These are phyloP conservation scores for Picea glauca DNA, from an alignment of 75 land plant species.

Conservation along the genomic window DNA sequence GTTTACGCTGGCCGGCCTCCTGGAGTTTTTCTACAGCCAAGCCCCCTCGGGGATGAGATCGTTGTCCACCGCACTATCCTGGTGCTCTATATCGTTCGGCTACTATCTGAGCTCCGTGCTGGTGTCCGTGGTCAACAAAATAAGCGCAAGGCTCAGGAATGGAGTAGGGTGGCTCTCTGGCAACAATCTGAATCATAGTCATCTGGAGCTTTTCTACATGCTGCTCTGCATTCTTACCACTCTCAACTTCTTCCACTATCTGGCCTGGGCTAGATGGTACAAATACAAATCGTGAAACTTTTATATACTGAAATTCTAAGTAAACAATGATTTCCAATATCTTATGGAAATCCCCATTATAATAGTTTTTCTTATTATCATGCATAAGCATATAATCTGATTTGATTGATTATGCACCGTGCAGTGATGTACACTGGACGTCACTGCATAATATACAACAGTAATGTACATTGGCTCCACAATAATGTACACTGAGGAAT, in stretches of 20 bases:
- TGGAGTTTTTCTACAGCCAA: constrained; percentile 96
- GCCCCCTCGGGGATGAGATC: constrained; percentile 77
- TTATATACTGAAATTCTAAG: no score
- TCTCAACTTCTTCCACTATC: constrained; percentile 53
- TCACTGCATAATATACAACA: no score
- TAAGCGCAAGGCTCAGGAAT: constrained; percentile 27
- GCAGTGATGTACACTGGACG: no score
- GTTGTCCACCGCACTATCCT: constrained; percentile 72
- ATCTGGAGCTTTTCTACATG: constrained; percentile 83
- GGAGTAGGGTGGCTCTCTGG: constrained; percentile 63
- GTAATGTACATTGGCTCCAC: no score
- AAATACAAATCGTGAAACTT: constrained; percentile 32
- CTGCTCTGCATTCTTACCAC: constrained; percentile 56
- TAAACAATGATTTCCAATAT: no score
- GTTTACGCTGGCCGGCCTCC: constrained; percentile 69
- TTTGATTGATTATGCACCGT: no score
- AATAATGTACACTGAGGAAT: no score
- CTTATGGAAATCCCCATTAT: no score
- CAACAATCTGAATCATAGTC: constrained; percentile 54
- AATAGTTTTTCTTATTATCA: no score
- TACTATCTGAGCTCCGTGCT: constrained; percentile 84
- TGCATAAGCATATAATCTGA: no score
- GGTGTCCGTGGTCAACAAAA: constrained; percentile 54
- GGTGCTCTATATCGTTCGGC: constrained; percentile 69
- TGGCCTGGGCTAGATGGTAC: constrained; percentile 67